A percentile compares a stretch with the other conserved stretches of the same genome.
Conservation (phyloP, 805 yeast genomes). For the Ogataea neopini region DNA sequence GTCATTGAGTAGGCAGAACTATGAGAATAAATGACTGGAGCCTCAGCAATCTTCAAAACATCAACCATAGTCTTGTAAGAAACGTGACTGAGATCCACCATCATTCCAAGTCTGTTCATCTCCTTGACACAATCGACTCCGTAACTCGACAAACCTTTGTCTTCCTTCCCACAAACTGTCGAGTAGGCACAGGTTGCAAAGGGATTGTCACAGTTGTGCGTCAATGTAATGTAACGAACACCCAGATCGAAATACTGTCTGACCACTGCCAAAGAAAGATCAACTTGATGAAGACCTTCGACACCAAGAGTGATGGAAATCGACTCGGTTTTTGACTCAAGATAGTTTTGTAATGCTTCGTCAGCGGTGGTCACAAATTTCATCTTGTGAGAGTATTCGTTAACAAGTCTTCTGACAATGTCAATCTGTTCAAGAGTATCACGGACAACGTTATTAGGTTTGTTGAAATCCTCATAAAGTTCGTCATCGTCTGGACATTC, state of each 20-base stretch:
- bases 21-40: slow-evolving; percentile 54
- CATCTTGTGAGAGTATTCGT: slow-evolving; percentile 40
- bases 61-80: slow-evolving; percentile 50
- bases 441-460: slow-evolving; percentile 43
- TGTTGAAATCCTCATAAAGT: slow-evolving; percentile 46
- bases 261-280: slow-evolving; percentile 46
- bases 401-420: slow-evolving; percentile 44
- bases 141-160: slow-evolving; percentile 43
- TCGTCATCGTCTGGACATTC: slow-evolving; percentile 44
- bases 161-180: slow-evolving; percentile 44
- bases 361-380: slow-evolving; percentile 40
- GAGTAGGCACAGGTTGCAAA: slow-evolving; percentile 55
- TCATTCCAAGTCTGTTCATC: slow-evolving; percentile 55
- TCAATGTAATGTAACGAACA: slow-evolving; percentile 50
- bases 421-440: slow-evolving; percentile 55
- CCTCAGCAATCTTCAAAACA: slow-evolving; percentile 38
- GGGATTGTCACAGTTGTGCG: slow-evolving; percentile 56
- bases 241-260: slow-evolving; percentile 49
- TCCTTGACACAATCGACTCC: slow-evolving; percentile 45
- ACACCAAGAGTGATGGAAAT: slow-evolving; percentile 50
- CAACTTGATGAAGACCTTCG: slow-evolving; percentile 54
- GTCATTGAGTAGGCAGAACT: slow-evolving; percentile 44
- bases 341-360: slow-evolving; percentile 40
- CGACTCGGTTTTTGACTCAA: slow-evolving; percentile 27
- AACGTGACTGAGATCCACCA: slow-evolving; percentile 53